phyloP scores from a whole-genome alignment of 2,329 filamentous ascomycete species.

The Trichoderma oligosporum region DNA sequence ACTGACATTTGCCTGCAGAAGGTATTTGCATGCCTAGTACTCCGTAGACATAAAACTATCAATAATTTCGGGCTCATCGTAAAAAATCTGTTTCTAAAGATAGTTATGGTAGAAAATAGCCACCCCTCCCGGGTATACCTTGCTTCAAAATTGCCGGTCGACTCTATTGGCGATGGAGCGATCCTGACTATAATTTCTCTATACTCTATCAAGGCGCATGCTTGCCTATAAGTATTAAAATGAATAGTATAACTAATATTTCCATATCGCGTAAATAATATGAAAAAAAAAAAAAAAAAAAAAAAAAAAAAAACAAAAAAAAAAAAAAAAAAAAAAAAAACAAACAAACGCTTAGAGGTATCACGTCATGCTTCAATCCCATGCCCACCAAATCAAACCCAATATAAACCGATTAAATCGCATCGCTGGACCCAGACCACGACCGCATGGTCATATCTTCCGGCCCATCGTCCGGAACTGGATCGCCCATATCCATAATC shows the following conservation, averaged over 20 bases:
- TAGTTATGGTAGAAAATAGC: background rate
- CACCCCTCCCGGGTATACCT: too few species aligned
- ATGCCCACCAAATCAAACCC: background rate
- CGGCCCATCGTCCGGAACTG: slow-evolving; percentile 34
- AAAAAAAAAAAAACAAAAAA: too few species aligned
- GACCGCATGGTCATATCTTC: slow-evolving; percentile 33
- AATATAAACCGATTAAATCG: background rate
- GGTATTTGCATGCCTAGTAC: too few species aligned
- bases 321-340: too few species aligned
- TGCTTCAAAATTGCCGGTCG: slow-evolving; percentile 10
- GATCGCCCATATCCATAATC: slow-evolving; percentile 40
- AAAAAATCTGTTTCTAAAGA: too few species aligned
- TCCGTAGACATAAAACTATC: too few species aligned
- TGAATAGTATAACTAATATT: too few species aligned
- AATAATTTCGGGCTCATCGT: too few species aligned
- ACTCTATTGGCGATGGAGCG: slow-evolving; percentile 9
- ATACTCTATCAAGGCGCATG: background rate
- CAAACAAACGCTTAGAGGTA: slow-evolving; percentile 10
- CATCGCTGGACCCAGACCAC: slow-evolving; percentile 14
- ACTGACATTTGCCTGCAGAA: too few species aligned
- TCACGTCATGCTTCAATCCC: slow-evolving; percentile 8
- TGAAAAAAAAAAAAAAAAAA: too few species aligned
- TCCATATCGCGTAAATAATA: too few species aligned
- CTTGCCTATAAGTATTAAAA: background rate
- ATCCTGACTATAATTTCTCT: background rate